Percentiles rank a stretch among this genome's conserved stretches.
Evolutionary conservation across 2,329 filamentous ascomycete genomes (phyloP).

Genomic region (Cadophora gregata): DNA sequence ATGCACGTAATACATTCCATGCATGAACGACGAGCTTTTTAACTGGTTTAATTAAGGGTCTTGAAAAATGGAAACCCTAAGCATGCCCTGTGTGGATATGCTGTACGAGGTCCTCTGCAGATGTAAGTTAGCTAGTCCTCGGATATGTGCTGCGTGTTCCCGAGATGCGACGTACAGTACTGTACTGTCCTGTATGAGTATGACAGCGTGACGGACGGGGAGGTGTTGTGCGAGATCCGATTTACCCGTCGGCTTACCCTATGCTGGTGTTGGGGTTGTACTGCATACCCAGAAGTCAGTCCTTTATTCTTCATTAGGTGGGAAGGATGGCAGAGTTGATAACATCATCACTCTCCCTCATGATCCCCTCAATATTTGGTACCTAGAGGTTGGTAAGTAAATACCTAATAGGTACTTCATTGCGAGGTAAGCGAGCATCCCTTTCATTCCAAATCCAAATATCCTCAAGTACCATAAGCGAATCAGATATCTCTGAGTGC

Average conservation of each 20-base stretch:
- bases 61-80: no score
- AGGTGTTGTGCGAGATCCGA: not conserved
- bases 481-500: not conserved
- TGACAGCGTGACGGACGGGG: not conserved
- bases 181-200: no score
- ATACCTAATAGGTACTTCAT: no score
- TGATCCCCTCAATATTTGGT: not conserved
- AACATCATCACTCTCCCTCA: not conserved
- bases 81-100: no score
- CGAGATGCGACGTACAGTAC: not conserved
- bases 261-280: not conserved
- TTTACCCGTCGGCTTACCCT: not conserved
- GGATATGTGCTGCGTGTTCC: not conserved
- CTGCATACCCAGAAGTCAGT: not conserved
- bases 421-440: not conserved
- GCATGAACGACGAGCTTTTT: not conserved
- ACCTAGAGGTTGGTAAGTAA: no score
- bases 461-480: no score
- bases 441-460: no score
- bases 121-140: not conserved
- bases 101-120: not conserved
- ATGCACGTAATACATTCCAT: not conserved
- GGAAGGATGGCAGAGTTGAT: no score
- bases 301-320: no score
- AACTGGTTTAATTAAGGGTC: not conserved